These are phyloP conservation scores for Stephania yunnanensis DNA, from an alignment of 164 flowering plant genomes.

Conservation along the genomic window DNA sequence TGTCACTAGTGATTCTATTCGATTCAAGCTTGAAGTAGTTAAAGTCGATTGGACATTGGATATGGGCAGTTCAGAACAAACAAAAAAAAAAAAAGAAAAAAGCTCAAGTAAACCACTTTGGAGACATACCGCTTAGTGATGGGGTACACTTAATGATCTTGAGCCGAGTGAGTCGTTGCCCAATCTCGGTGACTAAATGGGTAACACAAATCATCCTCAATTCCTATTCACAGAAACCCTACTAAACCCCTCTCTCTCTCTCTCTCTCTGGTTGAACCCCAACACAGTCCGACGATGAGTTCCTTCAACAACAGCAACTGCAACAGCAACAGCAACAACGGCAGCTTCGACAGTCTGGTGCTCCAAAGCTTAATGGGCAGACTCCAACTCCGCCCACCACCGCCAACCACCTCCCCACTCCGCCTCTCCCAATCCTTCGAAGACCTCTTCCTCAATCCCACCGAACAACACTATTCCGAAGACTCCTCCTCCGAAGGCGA, in stretches of 20 bases:
- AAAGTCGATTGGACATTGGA: too few relatives aligned
- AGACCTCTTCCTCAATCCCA: conserved; percentile 27
- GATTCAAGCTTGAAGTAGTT: too few relatives aligned
- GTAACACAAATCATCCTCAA: too few relatives aligned
- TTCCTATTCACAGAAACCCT: conserved; percentile 1
- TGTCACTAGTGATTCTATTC: too few relatives aligned
- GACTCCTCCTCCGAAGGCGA: conserved; percentile 31
- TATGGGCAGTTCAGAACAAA: too few relatives aligned
- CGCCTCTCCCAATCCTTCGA: conserved; percentile 48
- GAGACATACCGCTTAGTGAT: too few relatives aligned
- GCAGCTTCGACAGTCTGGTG: conserved; percentile 21
- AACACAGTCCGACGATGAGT: conserved; percentile 7
- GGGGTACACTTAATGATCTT: too few relatives aligned
- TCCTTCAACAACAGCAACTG: conserved; percentile 18
- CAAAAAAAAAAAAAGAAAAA: too few relatives aligned
- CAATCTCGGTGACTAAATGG: too few relatives aligned
- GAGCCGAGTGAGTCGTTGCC: too few relatives aligned
- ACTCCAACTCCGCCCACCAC: conserved; percentile 55
- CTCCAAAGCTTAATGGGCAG: conserved; percentile 69
- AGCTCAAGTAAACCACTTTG: too few relatives aligned
- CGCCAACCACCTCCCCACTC: conserved; percentile 23
- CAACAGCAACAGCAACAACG: conserved; percentile 1
- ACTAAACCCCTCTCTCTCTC: neutral
- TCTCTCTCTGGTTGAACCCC: neutral
- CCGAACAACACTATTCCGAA: too few relatives aligned